phyloP scores from a whole-genome alignment of 352 stramenopile genomes.

The Globisporangium nodosum region DNA sequence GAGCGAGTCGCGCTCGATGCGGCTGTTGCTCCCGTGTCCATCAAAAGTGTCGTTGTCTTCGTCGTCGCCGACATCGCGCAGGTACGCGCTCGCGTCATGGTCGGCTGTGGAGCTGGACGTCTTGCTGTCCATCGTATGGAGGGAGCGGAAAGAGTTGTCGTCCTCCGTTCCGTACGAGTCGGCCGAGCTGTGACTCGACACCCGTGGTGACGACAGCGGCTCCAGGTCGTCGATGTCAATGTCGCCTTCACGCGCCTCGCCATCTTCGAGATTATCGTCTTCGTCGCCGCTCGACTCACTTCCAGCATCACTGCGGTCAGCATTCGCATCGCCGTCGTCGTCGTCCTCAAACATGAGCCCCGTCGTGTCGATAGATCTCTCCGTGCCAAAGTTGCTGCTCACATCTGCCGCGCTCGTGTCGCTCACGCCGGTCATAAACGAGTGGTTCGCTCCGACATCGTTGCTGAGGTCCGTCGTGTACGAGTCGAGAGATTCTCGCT shows the following conservation, averaged over 20 bases:
- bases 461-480: conserved; percentile 15
- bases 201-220: conserved; percentile 6
- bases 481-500: conserved; percentile 7
- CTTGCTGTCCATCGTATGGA: conserved; percentile 4
- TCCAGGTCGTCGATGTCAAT: conserved; percentile 10
- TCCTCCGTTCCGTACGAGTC: conserved; percentile 12
- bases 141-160: conserved; percentile 13
- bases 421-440: conserved; percentile 14
- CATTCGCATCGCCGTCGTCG: background rate
- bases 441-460: conserved; percentile 3
- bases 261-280: background rate
- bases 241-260: conserved; percentile 11
- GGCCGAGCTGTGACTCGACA: conserved; percentile 1
- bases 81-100: conserved; percentile 22
- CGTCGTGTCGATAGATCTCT: conserved; percentile 1
- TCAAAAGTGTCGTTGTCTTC: conserved; percentile 26
- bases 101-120: conserved; percentile 15
- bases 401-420: conserved; percentile 4
- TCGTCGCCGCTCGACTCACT: background rate
- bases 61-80: conserved; percentile 28
- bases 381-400: conserved; percentile 6
- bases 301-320: background rate
- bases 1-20: conserved; percentile 28
- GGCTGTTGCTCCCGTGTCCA: conserved; percentile 22
- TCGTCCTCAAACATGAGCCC: conserved; percentile 8